Conservation (phyloP, 2,329 filamentous ascomycete genomes). For the Blastomyces silverae region DNA sequence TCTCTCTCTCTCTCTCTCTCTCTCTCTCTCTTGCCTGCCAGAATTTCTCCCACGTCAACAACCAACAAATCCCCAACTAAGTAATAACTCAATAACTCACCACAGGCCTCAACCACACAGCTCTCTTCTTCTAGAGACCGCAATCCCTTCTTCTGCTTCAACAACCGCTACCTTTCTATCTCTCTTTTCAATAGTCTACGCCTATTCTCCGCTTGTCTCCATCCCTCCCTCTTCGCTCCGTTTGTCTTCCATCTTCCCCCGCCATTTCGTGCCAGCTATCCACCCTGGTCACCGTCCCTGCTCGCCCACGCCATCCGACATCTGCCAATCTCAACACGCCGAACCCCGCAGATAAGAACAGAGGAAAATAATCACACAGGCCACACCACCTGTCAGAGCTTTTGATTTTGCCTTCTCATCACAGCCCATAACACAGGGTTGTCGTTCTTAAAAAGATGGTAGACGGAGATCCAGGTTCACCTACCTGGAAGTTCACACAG, state of each 20-base stretch:
- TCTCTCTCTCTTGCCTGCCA: conserved; percentile 3
- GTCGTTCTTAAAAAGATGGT: conserved; percentile 65
- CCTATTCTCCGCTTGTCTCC: conserved; percentile 17
- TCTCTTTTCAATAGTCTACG: conserved; percentile 12
- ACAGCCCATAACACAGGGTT: conserved; percentile 29
- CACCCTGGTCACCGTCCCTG: conserved; percentile 11
- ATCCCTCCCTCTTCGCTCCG: conserved; percentile 17
- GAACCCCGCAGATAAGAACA: conserved; percentile 15
- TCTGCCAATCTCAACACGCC: background rate
- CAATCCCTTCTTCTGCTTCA: background rate
- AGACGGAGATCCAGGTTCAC: conserved; percentile 87
- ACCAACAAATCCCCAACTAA: background rate
- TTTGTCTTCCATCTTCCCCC: conserved; percentile 15
- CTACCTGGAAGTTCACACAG: conserved; percentile 99
- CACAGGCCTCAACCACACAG: background rate
- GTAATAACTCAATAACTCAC: background rate
- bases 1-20: background rate
- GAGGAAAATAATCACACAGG: conserved; percentile 4
- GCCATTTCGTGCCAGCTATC: conserved; percentile 12
- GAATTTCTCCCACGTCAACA: conserved; percentile 13
- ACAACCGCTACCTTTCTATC: conserved; percentile 21
- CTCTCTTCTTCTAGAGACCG: background rate
- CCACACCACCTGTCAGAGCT: conserved; percentile 18
- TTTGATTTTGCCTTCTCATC: conserved; percentile 22
- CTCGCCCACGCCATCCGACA: background rate